phyloP scores from a whole-genome alignment of 1,284 basidiomycete genomes.

The Trametes hirsuta region DNA sequence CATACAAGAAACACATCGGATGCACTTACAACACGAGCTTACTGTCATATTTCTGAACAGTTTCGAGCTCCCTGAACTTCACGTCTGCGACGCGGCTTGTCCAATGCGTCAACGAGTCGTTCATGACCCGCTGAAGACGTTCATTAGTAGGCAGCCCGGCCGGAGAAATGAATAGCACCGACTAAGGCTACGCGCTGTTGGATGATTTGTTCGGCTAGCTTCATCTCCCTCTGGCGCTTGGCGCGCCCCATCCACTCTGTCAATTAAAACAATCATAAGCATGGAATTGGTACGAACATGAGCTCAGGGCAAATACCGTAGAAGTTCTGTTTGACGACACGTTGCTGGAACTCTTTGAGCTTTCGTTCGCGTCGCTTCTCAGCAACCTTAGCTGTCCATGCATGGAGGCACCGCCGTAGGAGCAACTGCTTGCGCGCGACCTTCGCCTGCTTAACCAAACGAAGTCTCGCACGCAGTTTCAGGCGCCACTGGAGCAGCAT shows the following conservation, averaged over 20 bases:
- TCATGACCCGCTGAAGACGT: slow-evolving; percentile 53
- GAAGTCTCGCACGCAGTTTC: slow-evolving; percentile 53
- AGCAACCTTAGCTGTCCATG: slow-evolving; percentile 55
- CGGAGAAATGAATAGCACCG: not conserved
- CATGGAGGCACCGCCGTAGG: slow-evolving; percentile 52
- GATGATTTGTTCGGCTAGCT: slow-evolving; percentile 45
- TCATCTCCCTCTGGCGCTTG: slow-evolving; percentile 38
- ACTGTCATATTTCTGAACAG: slow-evolving; percentile 52
- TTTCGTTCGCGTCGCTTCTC: slow-evolving; percentile 52
- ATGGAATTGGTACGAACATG: not conserved
- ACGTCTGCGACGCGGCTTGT: slow-evolving; percentile 71
- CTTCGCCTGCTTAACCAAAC: slow-evolving; percentile 60
- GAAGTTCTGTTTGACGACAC: slow-evolving; percentile 45
- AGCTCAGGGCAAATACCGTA: slow-evolving; percentile 43
- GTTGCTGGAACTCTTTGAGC: slow-evolving; percentile 47
- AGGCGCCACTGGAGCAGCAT: slow-evolving; percentile 62
- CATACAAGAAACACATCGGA: not conserved
- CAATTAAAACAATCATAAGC: slow-evolving; percentile 4
- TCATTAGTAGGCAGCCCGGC: not conserved
- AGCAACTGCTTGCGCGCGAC: slow-evolving; percentile 58
- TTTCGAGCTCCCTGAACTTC: slow-evolving; percentile 71
- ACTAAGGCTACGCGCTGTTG: slow-evolving; percentile 47
- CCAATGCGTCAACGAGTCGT: slow-evolving; percentile 57
- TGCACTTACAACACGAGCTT: slow-evolving; percentile 50
- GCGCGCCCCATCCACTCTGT: slow-evolving; percentile 53